phyloP scores from a whole-genome alignment of 148 eudicot species.

The Hydrangea macrophylla region DNA sequence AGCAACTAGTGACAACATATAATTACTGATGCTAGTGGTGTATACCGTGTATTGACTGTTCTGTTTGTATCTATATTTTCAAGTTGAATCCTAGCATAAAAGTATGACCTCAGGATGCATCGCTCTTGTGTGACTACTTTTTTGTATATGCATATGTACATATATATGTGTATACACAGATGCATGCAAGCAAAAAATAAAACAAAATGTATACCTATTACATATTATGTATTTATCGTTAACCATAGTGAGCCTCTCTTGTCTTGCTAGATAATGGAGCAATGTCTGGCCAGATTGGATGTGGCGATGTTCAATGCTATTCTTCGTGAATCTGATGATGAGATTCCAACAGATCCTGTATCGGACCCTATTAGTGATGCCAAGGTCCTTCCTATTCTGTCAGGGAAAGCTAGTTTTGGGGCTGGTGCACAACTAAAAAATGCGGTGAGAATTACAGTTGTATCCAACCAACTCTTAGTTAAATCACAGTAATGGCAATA shows the following conservation, averaged over 20 bases:
- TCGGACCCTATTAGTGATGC: conserved; percentile 91
- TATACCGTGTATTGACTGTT: too few species aligned
- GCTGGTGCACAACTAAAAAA: conserved; percentile 96
- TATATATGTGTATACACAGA: too few species aligned
- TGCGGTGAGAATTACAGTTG: conserved; percentile 45
- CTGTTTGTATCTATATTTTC: too few species aligned
- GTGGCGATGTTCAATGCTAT: conserved; percentile 98
- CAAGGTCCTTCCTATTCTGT: conserved; percentile 77
- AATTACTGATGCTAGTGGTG: too few species aligned
- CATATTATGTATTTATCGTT: too few species aligned
- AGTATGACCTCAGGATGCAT: not conserved
- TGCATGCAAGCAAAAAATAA: too few species aligned
- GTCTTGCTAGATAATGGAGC: conserved; percentile 84
- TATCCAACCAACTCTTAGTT: not conserved
- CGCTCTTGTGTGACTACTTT: not conserved
- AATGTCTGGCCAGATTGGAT: conserved; percentile 81
- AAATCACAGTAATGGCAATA: not conserved
- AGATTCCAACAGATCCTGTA: conserved; percentile 90
- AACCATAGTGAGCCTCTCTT: conserved; percentile 2
- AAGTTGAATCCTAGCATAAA: too few species aligned
- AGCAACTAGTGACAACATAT: too few species aligned
- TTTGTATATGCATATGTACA: too few species aligned
- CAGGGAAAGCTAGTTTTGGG: conserved; percentile 91
- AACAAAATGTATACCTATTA: too few species aligned
- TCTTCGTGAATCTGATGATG: conserved; percentile 85